Conservation (phyloP, 148 eudicot genomes). For the Limonium bicolor region DNA sequence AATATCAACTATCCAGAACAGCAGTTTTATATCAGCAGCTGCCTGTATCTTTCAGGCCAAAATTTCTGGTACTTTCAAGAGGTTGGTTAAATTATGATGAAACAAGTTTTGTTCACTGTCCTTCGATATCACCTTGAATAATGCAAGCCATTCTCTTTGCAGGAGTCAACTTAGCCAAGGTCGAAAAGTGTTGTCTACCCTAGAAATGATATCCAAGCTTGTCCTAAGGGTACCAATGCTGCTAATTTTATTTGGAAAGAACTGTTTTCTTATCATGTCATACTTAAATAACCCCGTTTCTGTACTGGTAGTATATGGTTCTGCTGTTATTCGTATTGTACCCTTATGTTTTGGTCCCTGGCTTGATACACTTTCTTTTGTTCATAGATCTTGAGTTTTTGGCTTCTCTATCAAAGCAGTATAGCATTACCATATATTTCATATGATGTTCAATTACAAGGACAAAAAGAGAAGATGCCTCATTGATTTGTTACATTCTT, state of each 20-base stretch:
- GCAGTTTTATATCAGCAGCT: conserved; percentile 78
- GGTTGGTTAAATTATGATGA: conserved; percentile 26
- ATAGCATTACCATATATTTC: no score
- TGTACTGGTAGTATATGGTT: no score
- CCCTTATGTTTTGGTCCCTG: no score
- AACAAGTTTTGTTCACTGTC: background rate
- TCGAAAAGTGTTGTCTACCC: conserved; percentile 62
- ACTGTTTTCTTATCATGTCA: background rate
- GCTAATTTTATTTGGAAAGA: no score
- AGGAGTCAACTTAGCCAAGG: conserved; percentile 95
- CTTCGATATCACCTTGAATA: background rate
- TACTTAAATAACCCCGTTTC: background rate
- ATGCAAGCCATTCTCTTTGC: conserved; percentile 8
- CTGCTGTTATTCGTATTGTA: no score
- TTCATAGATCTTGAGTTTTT: no score
- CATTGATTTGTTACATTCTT: no score
- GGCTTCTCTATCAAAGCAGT: no score
- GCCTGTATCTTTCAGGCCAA: conserved; percentile 70
- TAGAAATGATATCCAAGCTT: conserved; percentile 80
- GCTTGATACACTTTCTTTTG: no score
- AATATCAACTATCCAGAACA: conserved; percentile 50
- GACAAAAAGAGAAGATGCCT: no score
- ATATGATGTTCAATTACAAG: conserved; percentile 2
- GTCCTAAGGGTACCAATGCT: conserved; percentile 84
- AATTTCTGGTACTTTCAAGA: conserved; percentile 87